Base-by-base conservation (phyloP, 2,329 filamentous ascomycete genomes). In the Daldinia eschscholtzii region DNA sequence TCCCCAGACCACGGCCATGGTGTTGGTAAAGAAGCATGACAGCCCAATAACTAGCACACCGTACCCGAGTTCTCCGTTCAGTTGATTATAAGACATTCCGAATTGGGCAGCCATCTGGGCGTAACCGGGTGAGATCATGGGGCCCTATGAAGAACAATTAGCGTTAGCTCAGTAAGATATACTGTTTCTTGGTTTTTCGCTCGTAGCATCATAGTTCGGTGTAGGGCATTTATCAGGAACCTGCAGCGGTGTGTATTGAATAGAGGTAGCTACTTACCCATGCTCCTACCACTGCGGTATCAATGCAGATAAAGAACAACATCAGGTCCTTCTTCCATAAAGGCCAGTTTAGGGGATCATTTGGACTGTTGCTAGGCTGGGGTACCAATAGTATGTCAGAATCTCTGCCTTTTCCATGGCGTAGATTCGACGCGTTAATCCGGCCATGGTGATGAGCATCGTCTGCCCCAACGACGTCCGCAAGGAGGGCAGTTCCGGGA, bases 371-470 rank as follows among this genome's bases (percentile, higher is more conserved):
- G 15, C 81, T 82, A 6, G 84, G 84, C 56, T 83, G 81, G 9
- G 84, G 84, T 6, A 80, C 80, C 33, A 86, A 76, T 23, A 83
- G 76, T 35, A 85, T 79, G 48, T 85, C 72, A 64, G 79, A 23
- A 64, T 70, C 65, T 73, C 72, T 75, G 75, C 72, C 71, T 44
- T 67, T 72, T 28, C 68, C 72, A 28, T 74, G 71, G 59, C 65
- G 68, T 10, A 75, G 60, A 15, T 60, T 62, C 18, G 68, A 61
- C 6, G 66, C 65, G 76, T 70, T 76, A 74, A 64, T 77, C 61
- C 57, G 46, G 35, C 70, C 68, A 66, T 64, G 64, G 28, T 52
- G 65, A 23, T 76, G 78, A 62, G 77, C 76, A 44, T 76, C 73
- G 39, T 78, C 78, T 28, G 75, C 73, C 41, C 74, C 73, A 73